These are phyloP conservation scores for Crithidia brevicula DNA, from an alignment of 208 protist genomes.

Conservation along the genomic window DNA sequence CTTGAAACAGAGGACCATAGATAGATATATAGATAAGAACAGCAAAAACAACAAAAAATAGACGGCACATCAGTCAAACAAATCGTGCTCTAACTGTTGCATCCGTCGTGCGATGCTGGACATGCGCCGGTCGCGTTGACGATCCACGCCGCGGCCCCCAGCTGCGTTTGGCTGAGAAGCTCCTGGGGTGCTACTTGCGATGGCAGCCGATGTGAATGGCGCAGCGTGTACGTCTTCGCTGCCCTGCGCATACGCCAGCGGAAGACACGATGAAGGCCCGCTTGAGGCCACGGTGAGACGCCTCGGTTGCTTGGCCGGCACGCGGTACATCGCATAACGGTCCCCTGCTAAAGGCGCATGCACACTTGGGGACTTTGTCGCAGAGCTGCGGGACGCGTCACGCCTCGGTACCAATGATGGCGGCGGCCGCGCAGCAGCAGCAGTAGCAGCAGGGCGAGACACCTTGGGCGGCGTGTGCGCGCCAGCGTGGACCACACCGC, in stretches of 20 bases:
- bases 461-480: neutral
- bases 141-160: slow-evolving; percentile 20
- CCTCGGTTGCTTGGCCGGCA: neutral
- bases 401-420: neutral
- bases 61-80: slow-evolving; percentile 5
- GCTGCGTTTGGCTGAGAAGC: neutral
- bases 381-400: neutral
- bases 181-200: neutral
- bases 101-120: slow-evolving; percentile 48
- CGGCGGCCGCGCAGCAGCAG: neutral
- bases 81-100: slow-evolving; percentile 46
- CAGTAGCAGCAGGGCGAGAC: neutral
- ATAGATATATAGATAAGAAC: neutral
- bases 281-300: neutral
- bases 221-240: neutral
- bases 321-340: slow-evolving; percentile 43
- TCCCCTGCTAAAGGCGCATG: neutral
- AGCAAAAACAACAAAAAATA: neutral
- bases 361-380: too few relatives aligned
- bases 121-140: slow-evolving; percentile 28
- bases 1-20: neutral
- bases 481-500: neutral
- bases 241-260: neutral
- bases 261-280: slow-evolving; percentile 9
- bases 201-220: neutral